A percentile compares a stretch with the other conserved stretches of the same genome.
Evolutionary conservation across 129 eudicot species (phyloP).

Genomic region (Oenanthe sinensis): DNA sequence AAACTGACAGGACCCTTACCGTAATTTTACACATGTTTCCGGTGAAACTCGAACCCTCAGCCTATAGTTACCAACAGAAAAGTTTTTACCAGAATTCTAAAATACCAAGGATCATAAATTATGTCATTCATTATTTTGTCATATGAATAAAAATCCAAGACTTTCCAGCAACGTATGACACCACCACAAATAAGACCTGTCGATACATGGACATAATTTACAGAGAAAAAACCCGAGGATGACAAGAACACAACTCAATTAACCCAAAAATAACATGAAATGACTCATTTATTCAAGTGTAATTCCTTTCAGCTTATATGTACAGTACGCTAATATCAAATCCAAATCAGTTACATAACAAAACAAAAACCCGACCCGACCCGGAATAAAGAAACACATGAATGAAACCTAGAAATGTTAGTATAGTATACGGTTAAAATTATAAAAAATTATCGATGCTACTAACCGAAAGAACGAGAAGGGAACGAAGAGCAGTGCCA

Average conservation of each 20-base stretch:
- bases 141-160: background rate
- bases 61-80: background rate
- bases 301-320: background rate
- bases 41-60: background rate
- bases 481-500: constrained; percentile 62
- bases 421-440: too few species aligned
- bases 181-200: background rate
- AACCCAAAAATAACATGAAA: background rate
- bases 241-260: too few species aligned
- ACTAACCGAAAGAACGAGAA: constrained; percentile 74
- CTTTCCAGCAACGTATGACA: background rate
- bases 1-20: background rate
- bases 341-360: background rate
- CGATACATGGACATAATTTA: background rate
- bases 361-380: too few species aligned
- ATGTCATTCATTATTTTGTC: background rate
- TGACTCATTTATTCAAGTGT: background rate
- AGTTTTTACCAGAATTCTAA: background rate
- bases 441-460: too few species aligned
- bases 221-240: too few species aligned
- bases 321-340: background rate
- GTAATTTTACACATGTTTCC: background rate
- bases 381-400: too few species aligned
- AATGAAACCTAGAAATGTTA: too few species aligned
- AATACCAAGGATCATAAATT: background rate